Base-by-base conservation (phyloP, 768 basidiomycete species). In the Termitomyces sp. region DNA sequence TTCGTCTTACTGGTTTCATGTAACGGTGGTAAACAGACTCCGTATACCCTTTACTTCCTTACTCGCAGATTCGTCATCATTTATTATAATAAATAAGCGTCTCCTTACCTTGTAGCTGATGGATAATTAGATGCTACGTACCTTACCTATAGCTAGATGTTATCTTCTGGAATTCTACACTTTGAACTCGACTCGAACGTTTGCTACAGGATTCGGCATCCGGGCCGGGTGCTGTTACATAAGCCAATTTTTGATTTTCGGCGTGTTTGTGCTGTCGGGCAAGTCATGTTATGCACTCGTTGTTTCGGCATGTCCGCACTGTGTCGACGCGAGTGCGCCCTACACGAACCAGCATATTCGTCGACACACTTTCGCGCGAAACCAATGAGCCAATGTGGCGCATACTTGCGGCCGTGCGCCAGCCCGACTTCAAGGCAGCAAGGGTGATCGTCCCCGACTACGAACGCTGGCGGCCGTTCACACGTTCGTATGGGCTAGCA, bases 381-480 rank as follows among this genome's bases (percentile, higher is more conserved):
- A 76, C 74, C 1, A 56, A 57, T 2, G 71, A 79, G 13, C 76
- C 79, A 7, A 46, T 79, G 14, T 84, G 81, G 81, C 59, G 64
- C 2, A 66, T 81, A 6, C 62, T 84, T 4, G 54, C 67, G 20
- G 66, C 69, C 4, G 67, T 82, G 27, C 67, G 72, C 30, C 69
- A 60, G 5, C 55, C 57, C 5, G 20, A 69, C 3, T 62, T 76
- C 48, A 61, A 67, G 2, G 65, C 63, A 22, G 68, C 72, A 8
- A 71, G n/a, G 64, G 69, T 45, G 69, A 70, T 46, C 64, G 67
- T 3, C 64, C 81, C 46, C 37, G 74, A 81, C 32, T 82, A 72
- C 67, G 36, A 65, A 3, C 62, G 57, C 14, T 83, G 81, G 79
- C 71, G 72, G 8, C 64, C 69, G 2, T 62, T 75, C 32, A 59